Evolutionary conservation across 2,329 filamentous ascomycete genomes (phyloP).

Genomic region (Dothideomycetes sp.): DNA sequence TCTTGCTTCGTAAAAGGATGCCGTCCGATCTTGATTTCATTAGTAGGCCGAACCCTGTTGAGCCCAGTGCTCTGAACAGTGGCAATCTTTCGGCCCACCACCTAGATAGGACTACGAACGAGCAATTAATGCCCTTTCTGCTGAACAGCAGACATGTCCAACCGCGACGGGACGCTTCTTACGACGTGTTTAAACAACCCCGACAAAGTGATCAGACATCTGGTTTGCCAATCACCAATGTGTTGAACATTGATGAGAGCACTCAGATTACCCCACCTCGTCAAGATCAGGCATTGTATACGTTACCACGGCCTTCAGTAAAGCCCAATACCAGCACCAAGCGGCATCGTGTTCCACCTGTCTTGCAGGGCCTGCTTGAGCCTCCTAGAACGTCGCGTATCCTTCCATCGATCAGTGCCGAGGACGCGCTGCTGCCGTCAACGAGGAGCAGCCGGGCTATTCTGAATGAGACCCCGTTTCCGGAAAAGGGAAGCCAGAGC

Average conservation of each 20-base stretch:
- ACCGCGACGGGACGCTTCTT: constrained; percentile 2
- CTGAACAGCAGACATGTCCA: constrained; percentile 10
- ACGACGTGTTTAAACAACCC: constrained; percentile 1
- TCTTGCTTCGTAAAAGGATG: not conserved
- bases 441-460: constrained; percentile 2
- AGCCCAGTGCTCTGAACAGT: constrained; percentile 21
- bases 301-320: too few relatives aligned
- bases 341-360: constrained; percentile 31
- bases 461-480: constrained; percentile 16
- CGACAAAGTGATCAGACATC: constrained; percentile 13
- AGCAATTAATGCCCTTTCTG: constrained; percentile 17
- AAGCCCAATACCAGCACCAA: constrained; percentile 22
- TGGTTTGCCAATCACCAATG: constrained; percentile 23
- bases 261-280: constrained; percentile 13
- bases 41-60: constrained; percentile 24
- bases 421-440: constrained; percentile 13
- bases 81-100: constrained; percentile 21
- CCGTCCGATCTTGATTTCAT: constrained; percentile 14
- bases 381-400: constrained; percentile 51
- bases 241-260: constrained; percentile 22
- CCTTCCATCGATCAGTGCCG: constrained; percentile 49
- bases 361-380: constrained; percentile 51
- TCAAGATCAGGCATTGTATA: constrained; percentile 15
- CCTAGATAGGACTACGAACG: constrained; percentile 15
- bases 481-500: constrained; percentile 7